Conservation (phyloP, 805 yeast species). For the Alloascoidea africana region DNA sequence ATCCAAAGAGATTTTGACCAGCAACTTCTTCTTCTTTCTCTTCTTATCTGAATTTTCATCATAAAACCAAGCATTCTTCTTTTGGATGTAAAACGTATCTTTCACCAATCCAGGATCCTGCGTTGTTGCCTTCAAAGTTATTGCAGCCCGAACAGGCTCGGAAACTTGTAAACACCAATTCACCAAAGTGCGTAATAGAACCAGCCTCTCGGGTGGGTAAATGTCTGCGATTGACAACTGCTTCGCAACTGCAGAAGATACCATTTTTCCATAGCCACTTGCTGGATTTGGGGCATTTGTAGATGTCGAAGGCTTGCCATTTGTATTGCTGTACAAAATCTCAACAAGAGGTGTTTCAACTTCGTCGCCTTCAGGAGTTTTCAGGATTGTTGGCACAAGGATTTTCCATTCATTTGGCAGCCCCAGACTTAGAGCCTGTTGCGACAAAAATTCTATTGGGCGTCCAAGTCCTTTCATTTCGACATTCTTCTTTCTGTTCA, state of each 20-base stretch:
- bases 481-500: not conserved
- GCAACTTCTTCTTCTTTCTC: not conserved
- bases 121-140: not conserved
- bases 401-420: slow-evolving; percentile 1
- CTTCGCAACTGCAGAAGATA: not conserved
- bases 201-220: not conserved
- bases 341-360: not conserved
- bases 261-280: not conserved
- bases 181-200: not conserved
- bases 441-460: not conserved
- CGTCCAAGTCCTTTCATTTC: not conserved
- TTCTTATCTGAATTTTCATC: not conserved
- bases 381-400: not conserved
- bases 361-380: not conserved
- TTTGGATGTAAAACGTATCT: not conserved
- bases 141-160: not conserved
- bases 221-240: not conserved
- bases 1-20: too few species aligned
- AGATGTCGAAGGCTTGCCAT: too few species aligned
- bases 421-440: not conserved
- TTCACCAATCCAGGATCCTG: not conserved
- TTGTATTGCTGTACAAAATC: not conserved
- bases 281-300: not conserved
- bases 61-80: not conserved
- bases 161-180: not conserved